Conservation (phyloP, 345 rosid genomes). For the Microthlaspi erraticum region DNA sequence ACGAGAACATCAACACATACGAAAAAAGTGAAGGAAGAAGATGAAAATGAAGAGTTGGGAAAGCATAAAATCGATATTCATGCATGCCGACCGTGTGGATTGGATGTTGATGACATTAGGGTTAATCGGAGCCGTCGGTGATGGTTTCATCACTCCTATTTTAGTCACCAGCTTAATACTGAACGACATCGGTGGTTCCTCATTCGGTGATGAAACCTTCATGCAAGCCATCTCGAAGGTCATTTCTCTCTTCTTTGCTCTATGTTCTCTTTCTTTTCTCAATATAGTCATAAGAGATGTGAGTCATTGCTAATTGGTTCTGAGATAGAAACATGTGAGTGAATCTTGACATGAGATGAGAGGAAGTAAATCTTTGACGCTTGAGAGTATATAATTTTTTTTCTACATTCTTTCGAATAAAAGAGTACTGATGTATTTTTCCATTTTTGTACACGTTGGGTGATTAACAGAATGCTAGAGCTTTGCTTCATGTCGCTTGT, state of each 20-base stretch:
- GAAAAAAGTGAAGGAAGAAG: constrained; percentile 7
- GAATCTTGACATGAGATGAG: not conserved
- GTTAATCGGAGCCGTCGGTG: constrained; percentile 64
- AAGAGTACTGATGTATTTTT: not conserved
- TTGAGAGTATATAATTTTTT: not conserved
- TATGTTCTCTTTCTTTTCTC: not conserved
- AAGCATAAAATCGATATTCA: constrained; percentile 59
- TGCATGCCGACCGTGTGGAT: constrained; percentile 66
- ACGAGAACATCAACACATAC: too few species aligned
- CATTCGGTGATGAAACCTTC: constrained; percentile 41
- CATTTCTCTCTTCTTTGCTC: constrained; percentile 1
- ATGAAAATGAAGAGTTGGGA: constrained; percentile 30
- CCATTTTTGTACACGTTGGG: not conserved
- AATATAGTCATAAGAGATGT: not conserved
- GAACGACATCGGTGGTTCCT: constrained; percentile 61
- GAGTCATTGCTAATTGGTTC: not conserved
- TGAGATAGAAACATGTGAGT: not conserved
- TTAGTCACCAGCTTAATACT: constrained; percentile 52
- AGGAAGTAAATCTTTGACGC: not conserved
- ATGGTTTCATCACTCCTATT: constrained; percentile 62
- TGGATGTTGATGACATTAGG: constrained; percentile 66
- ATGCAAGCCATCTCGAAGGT: constrained; percentile 55
- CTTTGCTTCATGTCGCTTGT: constrained; percentile 66
- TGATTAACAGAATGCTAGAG: constrained; percentile 62
- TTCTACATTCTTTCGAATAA: not conserved